phyloP scores from a whole-genome alignment of 805 yeast species.

The Kodamaea laetipori region DNA sequence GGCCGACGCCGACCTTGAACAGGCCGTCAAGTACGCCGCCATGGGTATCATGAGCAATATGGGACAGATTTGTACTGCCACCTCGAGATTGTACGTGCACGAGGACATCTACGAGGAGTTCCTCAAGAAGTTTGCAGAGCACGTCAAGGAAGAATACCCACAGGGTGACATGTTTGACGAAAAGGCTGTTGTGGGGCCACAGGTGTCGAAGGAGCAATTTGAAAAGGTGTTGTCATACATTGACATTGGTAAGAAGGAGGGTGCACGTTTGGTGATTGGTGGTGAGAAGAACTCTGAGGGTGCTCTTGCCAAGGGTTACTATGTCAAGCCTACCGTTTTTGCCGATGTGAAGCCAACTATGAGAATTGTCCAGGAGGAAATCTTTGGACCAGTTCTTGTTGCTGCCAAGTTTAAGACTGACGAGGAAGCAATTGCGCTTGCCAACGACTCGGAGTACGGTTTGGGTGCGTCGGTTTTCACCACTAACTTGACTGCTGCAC shows the following conservation, averaged over 20 bases:
- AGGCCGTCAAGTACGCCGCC: slow-evolving; percentile 69
- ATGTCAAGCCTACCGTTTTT: slow-evolving; percentile 74
- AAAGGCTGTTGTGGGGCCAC: slow-evolving; percentile 59
- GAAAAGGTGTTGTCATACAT: slow-evolving; percentile 49
- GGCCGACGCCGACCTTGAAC: slow-evolving; percentile 63
- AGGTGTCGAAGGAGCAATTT: slow-evolving; percentile 56
- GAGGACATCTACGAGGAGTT: slow-evolving; percentile 58
- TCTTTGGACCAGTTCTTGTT: slow-evolving; percentile 84
- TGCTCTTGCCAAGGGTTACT: slow-evolving; percentile 55
- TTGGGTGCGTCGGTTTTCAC: slow-evolving; percentile 84
- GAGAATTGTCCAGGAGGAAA: slow-evolving; percentile 75
- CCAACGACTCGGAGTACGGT: slow-evolving; percentile 76
- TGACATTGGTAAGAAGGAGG: slow-evolving; percentile 47
- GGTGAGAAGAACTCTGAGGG: slow-evolving; percentile 45
- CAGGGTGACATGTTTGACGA: slow-evolving; percentile 58
- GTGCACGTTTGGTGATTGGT: slow-evolving; percentile 44
- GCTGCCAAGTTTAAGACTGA: slow-evolving; percentile 65
- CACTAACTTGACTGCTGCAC: slow-evolving; percentile 63
- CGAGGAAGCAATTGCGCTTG: slow-evolving; percentile 66
- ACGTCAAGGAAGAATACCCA: slow-evolving; percentile 50
- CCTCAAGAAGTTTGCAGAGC: slow-evolving; percentile 43
- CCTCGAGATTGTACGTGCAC: slow-evolving; percentile 62
- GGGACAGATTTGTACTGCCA: slow-evolving; percentile 72
- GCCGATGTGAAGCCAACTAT: slow-evolving; percentile 66
- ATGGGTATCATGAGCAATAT: slow-evolving; percentile 64